Conservation (phyloP, 768 basidiomycete genomes). For the Hortiboletus campestris region DNA sequence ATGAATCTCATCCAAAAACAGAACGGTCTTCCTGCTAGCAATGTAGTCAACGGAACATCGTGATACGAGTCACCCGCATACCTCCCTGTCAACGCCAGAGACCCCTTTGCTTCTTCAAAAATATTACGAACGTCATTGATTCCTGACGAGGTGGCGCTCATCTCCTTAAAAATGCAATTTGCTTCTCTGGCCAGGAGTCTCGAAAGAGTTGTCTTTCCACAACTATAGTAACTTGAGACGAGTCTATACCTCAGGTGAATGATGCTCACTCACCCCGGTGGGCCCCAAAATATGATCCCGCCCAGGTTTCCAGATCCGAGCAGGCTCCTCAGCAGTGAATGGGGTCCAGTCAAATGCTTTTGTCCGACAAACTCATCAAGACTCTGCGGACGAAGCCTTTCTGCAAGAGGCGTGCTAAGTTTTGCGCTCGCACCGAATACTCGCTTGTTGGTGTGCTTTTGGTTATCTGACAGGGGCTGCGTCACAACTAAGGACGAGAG, state of each 20-base stretch:
- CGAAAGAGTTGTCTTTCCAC: constrained; percentile 76
- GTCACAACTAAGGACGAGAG: constrained; percentile 2
- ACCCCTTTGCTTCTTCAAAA: constrained; percentile 72
- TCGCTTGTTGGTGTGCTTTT: constrained; percentile 25
- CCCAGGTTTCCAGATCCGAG: constrained; percentile 52
- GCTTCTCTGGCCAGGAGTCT: constrained; percentile 62
- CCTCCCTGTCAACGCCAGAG: constrained; percentile 65
- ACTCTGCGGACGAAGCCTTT: constrained; percentile 62
- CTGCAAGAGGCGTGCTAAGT: constrained; percentile 59
- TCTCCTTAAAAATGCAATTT: constrained; percentile 66
- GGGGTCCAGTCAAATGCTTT: constrained; percentile 52
- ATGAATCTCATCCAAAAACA: constrained; percentile 87
- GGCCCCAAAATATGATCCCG: constrained; percentile 72
- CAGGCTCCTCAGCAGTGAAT: constrained; percentile 54
- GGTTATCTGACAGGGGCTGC: constrained; percentile 4
- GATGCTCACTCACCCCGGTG: constrained; percentile 52
- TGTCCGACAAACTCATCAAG: constrained; percentile 76
- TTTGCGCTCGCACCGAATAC: constrained; percentile 22
- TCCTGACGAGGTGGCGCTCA: constrained; percentile 70
- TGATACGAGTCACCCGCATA: constrained; percentile 20
- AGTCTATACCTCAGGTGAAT: not conserved
- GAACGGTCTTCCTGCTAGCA: constrained; percentile 55
- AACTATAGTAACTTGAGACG: constrained; percentile 34
- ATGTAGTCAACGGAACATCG: constrained; percentile 1
- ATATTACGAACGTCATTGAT: constrained; percentile 70